phyloP scores from a whole-genome alignment of 2,329 filamentous ascomycete genomes.

The Aspergillus uvarum region DNA sequence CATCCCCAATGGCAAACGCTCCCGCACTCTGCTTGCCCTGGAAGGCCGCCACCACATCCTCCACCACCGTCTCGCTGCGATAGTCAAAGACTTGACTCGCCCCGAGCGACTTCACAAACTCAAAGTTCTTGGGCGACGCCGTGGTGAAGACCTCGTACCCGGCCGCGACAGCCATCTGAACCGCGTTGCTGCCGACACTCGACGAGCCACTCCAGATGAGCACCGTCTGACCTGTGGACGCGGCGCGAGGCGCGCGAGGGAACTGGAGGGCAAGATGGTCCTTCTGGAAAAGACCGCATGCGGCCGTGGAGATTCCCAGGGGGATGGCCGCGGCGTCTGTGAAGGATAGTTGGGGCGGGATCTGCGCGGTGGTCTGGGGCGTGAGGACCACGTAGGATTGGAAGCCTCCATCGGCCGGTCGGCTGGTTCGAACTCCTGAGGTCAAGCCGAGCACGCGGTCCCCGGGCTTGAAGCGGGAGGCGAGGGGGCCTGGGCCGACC shows the following conservation, averaged over 20 bases:
- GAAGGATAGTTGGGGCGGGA: constrained; percentile 17
- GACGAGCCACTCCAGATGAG: constrained; percentile 16
- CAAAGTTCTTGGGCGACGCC: constrained; percentile 13
- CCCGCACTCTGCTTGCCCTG: constrained; percentile 11
- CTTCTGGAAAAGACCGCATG: constrained; percentile 22
- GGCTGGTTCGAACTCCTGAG: constrained; percentile 16
- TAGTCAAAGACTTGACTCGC: constrained; percentile 51
- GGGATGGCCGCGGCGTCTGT: constrained; percentile 22
- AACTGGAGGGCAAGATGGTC: constrained; percentile 18
- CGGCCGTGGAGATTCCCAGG: constrained; percentile 23
- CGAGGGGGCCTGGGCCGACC: constrained; percentile 24
- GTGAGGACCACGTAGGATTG: constrained; percentile 25
- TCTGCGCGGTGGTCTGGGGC: constrained; percentile 14
- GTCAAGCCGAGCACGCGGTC: constrained; percentile 44
- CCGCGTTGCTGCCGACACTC: constrained; percentile 47
- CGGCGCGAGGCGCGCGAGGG: neutral
- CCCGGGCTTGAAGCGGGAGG: constrained; percentile 39
- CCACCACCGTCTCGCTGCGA: constrained; percentile 19
- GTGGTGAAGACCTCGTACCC: constrained; percentile 17
- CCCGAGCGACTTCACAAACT: constrained; percentile 45
- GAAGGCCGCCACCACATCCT: constrained; percentile 16
- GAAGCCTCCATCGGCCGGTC: constrained; percentile 21
- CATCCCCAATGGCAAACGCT: constrained; percentile 5
- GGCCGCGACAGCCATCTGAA: constrained; percentile 43
- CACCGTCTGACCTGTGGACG: neutral